phyloP scores from a whole-genome alignment of 2,329 filamentous ascomycete genomes.

The Thelonectria rubi region DNA sequence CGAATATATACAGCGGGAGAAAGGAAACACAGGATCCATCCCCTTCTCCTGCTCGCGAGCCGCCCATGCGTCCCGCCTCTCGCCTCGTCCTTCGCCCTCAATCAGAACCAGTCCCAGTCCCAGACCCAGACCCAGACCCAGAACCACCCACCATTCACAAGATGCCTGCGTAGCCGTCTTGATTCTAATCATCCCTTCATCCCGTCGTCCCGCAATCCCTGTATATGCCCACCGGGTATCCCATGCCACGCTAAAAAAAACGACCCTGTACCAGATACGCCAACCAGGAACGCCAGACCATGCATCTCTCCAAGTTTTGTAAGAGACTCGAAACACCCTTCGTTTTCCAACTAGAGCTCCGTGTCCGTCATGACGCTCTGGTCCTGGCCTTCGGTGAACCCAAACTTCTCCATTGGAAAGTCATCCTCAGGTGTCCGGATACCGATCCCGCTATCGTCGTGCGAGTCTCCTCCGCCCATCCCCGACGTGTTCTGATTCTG shows the following conservation, averaged over 20 bases:
- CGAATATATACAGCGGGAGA: slow-evolving; percentile 28
- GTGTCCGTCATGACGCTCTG: slow-evolving; percentile 46
- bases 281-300: slow-evolving; percentile 38
- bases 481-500: slow-evolving; percentile 53
- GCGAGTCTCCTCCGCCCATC: slow-evolving; percentile 55
- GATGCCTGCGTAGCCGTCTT: slow-evolving; percentile 40
- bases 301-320: slow-evolving; percentile 3
- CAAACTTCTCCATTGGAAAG: slow-evolving; percentile 68
- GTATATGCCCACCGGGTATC: slow-evolving; percentile 31
- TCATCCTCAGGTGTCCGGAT: slow-evolving; percentile 74
- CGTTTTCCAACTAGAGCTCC: slow-evolving; percentile 39
- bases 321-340: slow-evolving; percentile 29
- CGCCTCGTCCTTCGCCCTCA: slow-evolving; percentile 4
- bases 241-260: not conserved
- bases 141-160: slow-evolving; percentile 10
- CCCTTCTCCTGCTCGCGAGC: slow-evolving; percentile 7
- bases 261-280: slow-evolving; percentile 33
- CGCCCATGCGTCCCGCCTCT: slow-evolving; percentile 6
- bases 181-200: slow-evolving; percentile 47
- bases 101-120: slow-evolving; percentile 18
- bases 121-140: slow-evolving; percentile 12
- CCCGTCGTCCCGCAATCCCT: slow-evolving; percentile 35
- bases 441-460: slow-evolving; percentile 80
- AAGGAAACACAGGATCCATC: not conserved
- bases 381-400: slow-evolving; percentile 52